Evolutionary conservation across 163 green algal species (phyloP), one percentile per base, ranked within the genome.

Genomic region (Coccomyxa subellipsoidea): DNA sequence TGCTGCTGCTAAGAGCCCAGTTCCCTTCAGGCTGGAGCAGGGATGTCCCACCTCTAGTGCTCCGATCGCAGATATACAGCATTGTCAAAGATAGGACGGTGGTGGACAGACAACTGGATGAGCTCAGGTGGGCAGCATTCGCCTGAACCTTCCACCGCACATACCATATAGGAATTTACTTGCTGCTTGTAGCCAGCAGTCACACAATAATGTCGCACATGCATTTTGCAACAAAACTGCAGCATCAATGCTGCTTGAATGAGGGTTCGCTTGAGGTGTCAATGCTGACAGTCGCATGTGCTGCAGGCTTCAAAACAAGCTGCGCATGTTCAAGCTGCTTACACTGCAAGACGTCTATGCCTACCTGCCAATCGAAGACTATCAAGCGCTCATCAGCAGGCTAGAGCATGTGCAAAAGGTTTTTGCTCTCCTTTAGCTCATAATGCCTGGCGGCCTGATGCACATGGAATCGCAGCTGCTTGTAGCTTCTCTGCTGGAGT

Each of bases 21-120:
- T 73, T 73, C 66, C 66, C 66, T 9, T 36, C 27, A 18, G 27
- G 27, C 29, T 32, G 29, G 66, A 73, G 66, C 66, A 27, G n/a
- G 27, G n/a, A 34, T 34, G 66, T 73, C 21, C 29, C n/a, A 4
- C 7, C 66, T 36, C n/a, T 73, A 8, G 66, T 34, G 31, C 66
- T 73, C n/a, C 21, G 27, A 23, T 73, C 66, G 7, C 87, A 91
- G 79, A 40, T 91, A 23, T 91, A 91, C 80, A 90, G 39, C 38
- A 69, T 91, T 7, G 80, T 91, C n/a, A 59, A 76, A 5, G 85
- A 91, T 71, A 82, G 82, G 27, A 91, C 86, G 0, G 5, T 37
- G 0, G 84, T 83, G 0, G 87, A 90, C 76, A 79, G 84, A 2
- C 70, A 90, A 38, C 75, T 90, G 7, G 83, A 91, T 31, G 82